These are phyloP conservation scores for Russula compacta DNA, from an alignment of 768 basidiomycete species.

Conservation along the genomic window DNA sequence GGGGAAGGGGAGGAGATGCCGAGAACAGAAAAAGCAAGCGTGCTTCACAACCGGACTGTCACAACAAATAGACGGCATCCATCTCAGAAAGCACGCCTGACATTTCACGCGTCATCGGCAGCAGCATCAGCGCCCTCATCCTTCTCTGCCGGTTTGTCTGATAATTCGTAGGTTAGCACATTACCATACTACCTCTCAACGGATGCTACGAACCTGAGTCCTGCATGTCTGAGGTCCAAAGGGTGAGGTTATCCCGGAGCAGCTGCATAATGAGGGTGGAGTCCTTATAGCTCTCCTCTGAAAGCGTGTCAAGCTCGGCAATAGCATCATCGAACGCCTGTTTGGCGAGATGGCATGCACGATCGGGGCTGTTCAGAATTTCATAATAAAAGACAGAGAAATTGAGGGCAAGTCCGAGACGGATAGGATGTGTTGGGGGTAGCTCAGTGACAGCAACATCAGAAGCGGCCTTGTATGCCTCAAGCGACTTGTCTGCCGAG, in stretches of 20 bases:
- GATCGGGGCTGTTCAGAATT: slow-evolving; percentile 97
- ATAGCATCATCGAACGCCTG: slow-evolving; percentile 99
- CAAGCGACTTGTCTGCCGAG: slow-evolving; percentile 93
- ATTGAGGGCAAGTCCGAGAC: slow-evolving; percentile 96
- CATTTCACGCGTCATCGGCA: slow-evolving; percentile 51
- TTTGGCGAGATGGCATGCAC: slow-evolving; percentile 47
- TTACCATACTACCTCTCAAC: neutral
- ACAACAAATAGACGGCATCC: slow-evolving; percentile 6
- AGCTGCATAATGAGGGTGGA: slow-evolving; percentile 97
- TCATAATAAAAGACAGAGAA: slow-evolving; percentile 99
- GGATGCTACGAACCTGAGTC: slow-evolving; percentile 56
- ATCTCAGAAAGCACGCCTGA: slow-evolving; percentile 1
- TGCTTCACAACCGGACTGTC: slow-evolving; percentile 11
- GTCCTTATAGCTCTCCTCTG: slow-evolving; percentile 99
- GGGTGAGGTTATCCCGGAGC: slow-evolving; percentile 91
- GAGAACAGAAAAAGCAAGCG: slow-evolving; percentile 12
- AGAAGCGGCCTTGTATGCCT: slow-evolving; percentile 96
- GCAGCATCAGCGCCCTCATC: slow-evolving; percentile 55
- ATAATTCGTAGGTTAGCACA: neutral
- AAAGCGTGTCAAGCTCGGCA: slow-evolving; percentile 96
- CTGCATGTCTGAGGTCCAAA: slow-evolving; percentile 99
- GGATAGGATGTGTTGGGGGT: slow-evolving; percentile 93
- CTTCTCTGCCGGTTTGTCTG: slow-evolving; percentile 69
- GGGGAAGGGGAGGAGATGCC: slow-evolving; percentile 1
- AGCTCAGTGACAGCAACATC: slow-evolving; percentile 95